These are phyloP conservation scores for Nigrospora oryzae DNA, from an alignment of 2,329 filamentous ascomycete genomes.

Conservation along the genomic window DNA sequence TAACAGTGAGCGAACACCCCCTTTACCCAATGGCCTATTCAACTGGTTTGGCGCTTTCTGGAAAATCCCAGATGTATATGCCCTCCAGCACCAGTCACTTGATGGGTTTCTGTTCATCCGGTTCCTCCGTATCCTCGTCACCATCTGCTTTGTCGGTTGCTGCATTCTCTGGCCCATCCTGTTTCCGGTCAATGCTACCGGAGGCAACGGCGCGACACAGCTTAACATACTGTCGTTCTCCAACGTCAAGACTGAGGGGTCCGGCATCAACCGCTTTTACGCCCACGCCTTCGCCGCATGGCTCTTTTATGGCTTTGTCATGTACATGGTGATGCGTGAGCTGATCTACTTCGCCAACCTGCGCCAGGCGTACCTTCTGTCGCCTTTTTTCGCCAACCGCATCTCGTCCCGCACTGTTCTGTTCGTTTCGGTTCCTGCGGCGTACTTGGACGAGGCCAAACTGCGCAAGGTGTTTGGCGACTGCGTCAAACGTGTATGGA, in stretches of 20 bases:
- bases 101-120: conserved; percentile 89
- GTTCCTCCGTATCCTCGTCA: conserved; percentile 68
- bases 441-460: conserved; percentile 69
- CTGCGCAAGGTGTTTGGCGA: conserved; percentile 75
- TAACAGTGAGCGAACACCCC: conserved; percentile 46
- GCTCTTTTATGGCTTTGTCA: conserved; percentile 79
- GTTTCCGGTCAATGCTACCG: conserved; percentile 80
- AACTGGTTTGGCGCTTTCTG: conserved; percentile 63
- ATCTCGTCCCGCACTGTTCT: conserved; percentile 87
- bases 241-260: conserved; percentile 51
- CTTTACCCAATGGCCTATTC: conserved; percentile 51
- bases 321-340: conserved; percentile 82
- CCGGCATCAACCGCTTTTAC: conserved; percentile 60
- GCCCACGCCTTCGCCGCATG: conserved; percentile 76
- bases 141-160: conserved; percentile 76
- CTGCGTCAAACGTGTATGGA: conserved; percentile 76
- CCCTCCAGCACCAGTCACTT: conserved; percentile 83
- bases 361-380: conserved; percentile 84
- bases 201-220: conserved; percentile 54
- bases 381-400: conserved; percentile 73
- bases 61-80: conserved; percentile 64
- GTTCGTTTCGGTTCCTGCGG: conserved; percentile 73
- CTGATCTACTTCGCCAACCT: conserved; percentile 88
- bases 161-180: conserved; percentile 81
- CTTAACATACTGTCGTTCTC: conserved; percentile 73